These are phyloP conservation scores for Phialophora macrospora DNA, from an alignment of 2,329 filamentous ascomycete species.

Conservation along the genomic window DNA sequence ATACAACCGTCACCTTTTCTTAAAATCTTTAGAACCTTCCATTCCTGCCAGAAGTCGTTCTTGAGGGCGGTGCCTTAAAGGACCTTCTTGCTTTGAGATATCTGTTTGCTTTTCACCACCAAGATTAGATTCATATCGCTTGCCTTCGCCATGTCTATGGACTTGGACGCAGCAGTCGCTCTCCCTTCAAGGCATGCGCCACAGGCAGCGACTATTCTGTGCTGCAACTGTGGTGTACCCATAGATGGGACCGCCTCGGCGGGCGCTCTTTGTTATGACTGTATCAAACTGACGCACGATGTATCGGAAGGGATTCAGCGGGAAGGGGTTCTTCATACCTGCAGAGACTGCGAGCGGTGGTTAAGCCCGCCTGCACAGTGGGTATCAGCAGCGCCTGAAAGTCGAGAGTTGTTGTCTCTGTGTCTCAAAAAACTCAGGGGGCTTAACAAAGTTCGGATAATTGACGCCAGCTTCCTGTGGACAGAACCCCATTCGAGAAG, in stretches of 20 bases:
- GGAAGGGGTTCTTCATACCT: slow-evolving; percentile 88
- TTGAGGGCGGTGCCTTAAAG: not conserved
- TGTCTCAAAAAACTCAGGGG: slow-evolving; percentile 88
- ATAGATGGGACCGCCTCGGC: slow-evolving; percentile 88
- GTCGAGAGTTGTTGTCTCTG: slow-evolving; percentile 86
- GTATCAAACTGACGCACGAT: slow-evolving; percentile 91
- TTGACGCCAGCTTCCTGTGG: slow-evolving; percentile 97
- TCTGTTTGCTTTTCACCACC: not conserved
- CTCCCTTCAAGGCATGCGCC: slow-evolving; percentile 32
- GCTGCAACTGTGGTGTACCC: slow-evolving; percentile 94
- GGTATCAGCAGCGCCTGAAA: slow-evolving; percentile 84
- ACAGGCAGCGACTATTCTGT: slow-evolving; percentile 73
- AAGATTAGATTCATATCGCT: not conserved
- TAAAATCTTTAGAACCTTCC: slow-evolving; percentile 6
- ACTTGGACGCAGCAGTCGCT: slow-evolving; percentile 62
- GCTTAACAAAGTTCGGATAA: slow-evolving; percentile 86
- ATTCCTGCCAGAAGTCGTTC: not conserved
- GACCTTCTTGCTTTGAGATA: not conserved
- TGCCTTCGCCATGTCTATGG: slow-evolving; percentile 59
- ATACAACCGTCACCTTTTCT: slow-evolving; percentile 21
- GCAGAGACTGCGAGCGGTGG: slow-evolving; percentile 94
- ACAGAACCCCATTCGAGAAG: slow-evolving; percentile 94
- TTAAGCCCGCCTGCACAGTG: slow-evolving; percentile 83
- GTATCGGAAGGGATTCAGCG: slow-evolving; percentile 89
- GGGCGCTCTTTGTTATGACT: slow-evolving; percentile 92